Percentiles rank a stretch among this genome's conserved stretches.
Conservation (phyloP, 192 early-diverging fungal species). For the Coemansia sp. region DNA sequence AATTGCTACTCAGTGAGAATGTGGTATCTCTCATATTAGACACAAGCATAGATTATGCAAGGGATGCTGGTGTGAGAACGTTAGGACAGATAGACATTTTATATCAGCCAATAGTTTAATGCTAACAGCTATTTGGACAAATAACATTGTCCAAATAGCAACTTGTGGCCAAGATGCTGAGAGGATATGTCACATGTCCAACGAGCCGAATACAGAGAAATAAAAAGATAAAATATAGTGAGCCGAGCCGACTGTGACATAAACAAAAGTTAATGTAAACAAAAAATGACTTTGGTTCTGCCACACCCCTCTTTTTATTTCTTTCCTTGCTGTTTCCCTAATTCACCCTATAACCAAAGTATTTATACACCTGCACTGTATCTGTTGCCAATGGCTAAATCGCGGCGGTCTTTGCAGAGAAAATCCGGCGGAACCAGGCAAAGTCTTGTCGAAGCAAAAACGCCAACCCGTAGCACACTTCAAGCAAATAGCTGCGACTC, state of each 20-base stretch:
- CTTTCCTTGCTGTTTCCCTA: not conserved
- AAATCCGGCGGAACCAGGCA: slow-evolving; percentile 7
- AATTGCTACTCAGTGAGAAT: not conserved
- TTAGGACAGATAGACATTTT: too few relatives aligned
- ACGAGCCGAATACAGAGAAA: not conserved
- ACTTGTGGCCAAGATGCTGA: too few relatives aligned
- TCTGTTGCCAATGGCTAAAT: slow-evolving; percentile 27
- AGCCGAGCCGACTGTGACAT: slow-evolving; percentile 5
- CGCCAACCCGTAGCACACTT: slow-evolving; percentile 18
- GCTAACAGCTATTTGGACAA: too few relatives aligned
- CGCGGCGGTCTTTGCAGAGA: slow-evolving; percentile 27
- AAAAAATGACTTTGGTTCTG: slow-evolving; percentile 2
- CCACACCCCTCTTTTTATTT: slow-evolving; percentile 1
- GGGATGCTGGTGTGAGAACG: too few relatives aligned
- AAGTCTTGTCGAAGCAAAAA: slow-evolving; percentile 6
- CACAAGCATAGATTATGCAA: too few relatives aligned
- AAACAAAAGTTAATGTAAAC: slow-evolving; percentile 10
- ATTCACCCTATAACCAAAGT: not conserved
- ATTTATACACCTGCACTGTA: not conserved
- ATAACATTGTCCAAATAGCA: too few relatives aligned
- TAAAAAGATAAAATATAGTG: not conserved
- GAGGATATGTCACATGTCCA: not conserved
- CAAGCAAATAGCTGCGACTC: not conserved
- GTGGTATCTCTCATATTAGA: not conserved
- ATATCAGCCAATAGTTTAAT: too few relatives aligned